Evolutionary conservation across 352 stramenopile genomes (phyloP).

Genomic region (Phytopythium cucurbitacearum): DNA sequence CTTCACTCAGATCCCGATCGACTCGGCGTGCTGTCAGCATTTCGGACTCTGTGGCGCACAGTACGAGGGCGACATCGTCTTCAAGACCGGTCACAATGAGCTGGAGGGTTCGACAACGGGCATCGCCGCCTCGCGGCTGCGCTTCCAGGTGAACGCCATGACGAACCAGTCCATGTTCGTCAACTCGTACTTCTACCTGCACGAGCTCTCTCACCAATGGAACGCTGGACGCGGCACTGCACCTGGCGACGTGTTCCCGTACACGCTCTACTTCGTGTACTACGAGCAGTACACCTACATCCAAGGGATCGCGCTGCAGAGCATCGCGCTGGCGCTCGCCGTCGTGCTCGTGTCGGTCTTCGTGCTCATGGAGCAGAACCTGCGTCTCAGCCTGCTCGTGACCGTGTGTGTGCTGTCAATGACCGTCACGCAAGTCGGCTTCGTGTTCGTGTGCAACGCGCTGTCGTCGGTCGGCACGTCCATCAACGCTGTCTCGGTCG

Average conservation of each 20-base stretch:
- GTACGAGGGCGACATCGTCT: slow-evolving; percentile 83
- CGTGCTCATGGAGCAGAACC: slow-evolving; percentile 68
- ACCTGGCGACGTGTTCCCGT: slow-evolving; percentile 52
- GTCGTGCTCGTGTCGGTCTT: slow-evolving; percentile 78
- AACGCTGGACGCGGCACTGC: slow-evolving; percentile 8
- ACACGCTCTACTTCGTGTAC: slow-evolving; percentile 89
- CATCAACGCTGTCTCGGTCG: slow-evolving; percentile 89
- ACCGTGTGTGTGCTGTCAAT: slow-evolving; percentile 78
- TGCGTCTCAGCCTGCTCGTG: slow-evolving; percentile 64
- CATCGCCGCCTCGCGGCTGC: slow-evolving; percentile 74
- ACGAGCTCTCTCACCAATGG: slow-evolving; percentile 46
- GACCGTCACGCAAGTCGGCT: slow-evolving; percentile 68
- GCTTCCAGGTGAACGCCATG: slow-evolving; percentile 85
- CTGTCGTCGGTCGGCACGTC: slow-evolving; percentile 50
- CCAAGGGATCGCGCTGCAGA: slow-evolving; percentile 84
- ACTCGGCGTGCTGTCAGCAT: slow-evolving; percentile 86
- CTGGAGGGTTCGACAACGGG: slow-evolving; percentile 13
- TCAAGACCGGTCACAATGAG: slow-evolving; percentile 20
- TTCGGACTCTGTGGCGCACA: slow-evolving; percentile 86
- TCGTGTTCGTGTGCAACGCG: slow-evolving; percentile 82
- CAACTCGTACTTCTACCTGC: slow-evolving; percentile 88
- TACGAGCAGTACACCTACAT: slow-evolving; percentile 93
- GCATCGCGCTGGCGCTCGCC: slow-evolving; percentile 71
- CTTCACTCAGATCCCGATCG: slow-evolving; percentile 85
- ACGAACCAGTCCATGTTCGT: slow-evolving; percentile 88